These are phyloP conservation scores for Pseudopediastrum boryanum DNA, from an alignment of 139 green algal species.

Conservation along the genomic window DNA sequence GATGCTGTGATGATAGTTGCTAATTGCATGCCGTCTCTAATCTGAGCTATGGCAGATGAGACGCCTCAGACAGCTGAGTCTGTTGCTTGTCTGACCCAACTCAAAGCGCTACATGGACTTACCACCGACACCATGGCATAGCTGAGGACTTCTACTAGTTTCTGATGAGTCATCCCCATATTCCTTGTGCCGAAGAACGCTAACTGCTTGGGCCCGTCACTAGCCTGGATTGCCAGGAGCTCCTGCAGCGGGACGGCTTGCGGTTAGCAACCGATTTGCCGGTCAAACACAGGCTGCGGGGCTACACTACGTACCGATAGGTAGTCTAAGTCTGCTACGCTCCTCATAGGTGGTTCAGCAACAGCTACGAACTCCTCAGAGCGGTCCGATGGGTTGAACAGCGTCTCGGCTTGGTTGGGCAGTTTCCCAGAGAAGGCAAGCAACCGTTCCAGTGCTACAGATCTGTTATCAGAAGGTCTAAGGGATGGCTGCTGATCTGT, in stretches of 20 bases:
- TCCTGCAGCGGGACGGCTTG: conserved; percentile 73
- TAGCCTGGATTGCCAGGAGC: conserved; percentile 97
- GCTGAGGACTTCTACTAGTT: conserved; percentile 96
- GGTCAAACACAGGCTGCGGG: not conserved
- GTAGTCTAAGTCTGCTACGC: conserved; percentile 59
- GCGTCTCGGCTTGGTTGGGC: conserved; percentile 57
- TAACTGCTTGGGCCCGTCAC: conserved; percentile 88
- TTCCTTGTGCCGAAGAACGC: conserved; percentile 99
- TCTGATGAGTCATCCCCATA: conserved; percentile 98
- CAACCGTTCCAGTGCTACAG: no score
- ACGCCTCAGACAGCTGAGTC: no score
- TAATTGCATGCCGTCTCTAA: no score
- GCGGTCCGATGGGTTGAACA: conserved; percentile 41
- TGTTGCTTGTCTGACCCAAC: no score
- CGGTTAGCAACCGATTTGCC: not conserved
- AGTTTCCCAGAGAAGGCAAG: conserved; percentile 16
- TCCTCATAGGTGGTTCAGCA: conserved; percentile 30
- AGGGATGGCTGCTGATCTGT: no score
- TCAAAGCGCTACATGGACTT: conserved; percentile 28
- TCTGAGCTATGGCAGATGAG: no score
- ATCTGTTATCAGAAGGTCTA: no score
- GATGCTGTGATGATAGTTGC: no score
- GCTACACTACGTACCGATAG: conserved; percentile 42
- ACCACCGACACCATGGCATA: conserved; percentile 98
- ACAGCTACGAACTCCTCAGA: conserved; percentile 32